Conservation (phyloP, 192 early-diverging fungal species). For the Backusella liffmaniae region DNA sequence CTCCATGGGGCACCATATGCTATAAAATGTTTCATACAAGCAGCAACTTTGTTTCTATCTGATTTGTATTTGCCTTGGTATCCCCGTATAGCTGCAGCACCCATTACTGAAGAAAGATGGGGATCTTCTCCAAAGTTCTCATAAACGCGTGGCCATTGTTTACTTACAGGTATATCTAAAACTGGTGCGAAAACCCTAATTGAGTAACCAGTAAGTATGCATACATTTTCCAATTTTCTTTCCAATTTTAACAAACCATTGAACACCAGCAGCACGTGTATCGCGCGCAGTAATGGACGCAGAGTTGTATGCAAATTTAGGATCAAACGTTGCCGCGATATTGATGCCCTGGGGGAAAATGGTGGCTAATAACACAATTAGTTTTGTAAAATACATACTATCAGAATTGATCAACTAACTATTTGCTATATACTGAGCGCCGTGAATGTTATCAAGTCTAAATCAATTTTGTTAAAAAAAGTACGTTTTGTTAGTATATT, state of each 20-base stretch:
- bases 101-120: constrained; percentile 51
- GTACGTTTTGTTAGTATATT: not conserved
- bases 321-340: constrained; percentile 60
- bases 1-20: constrained; percentile 59
- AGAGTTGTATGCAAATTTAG: constrained; percentile 52
- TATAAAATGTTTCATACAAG: constrained; percentile 68
- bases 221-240: constrained; percentile 9
- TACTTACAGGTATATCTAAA: constrained; percentile 58
- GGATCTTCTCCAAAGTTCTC: constrained; percentile 60
- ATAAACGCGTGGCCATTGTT: constrained; percentile 59
- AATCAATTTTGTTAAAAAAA: not conserved
- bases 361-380: constrained; percentile 20
- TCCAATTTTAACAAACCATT: constrained; percentile 58
- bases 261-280: constrained; percentile 59
- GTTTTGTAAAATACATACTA: not conserved
- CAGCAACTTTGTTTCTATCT: constrained; percentile 59
- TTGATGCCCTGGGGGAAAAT: constrained; percentile 61
- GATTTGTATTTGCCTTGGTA: constrained; percentile 68
- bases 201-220: constrained; percentile 39
- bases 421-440: constrained; percentile 65
- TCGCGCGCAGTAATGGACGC: constrained; percentile 63
- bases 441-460: constrained; percentile 61
- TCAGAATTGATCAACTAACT: not conserved
- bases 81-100: constrained; percentile 48
- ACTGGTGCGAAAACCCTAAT: constrained; percentile 63